Evolutionary conservation across 306 rosid genomes (phyloP), one percentile per base, ranked within the genome.

Genomic region (Datisca glomerata): DNA sequence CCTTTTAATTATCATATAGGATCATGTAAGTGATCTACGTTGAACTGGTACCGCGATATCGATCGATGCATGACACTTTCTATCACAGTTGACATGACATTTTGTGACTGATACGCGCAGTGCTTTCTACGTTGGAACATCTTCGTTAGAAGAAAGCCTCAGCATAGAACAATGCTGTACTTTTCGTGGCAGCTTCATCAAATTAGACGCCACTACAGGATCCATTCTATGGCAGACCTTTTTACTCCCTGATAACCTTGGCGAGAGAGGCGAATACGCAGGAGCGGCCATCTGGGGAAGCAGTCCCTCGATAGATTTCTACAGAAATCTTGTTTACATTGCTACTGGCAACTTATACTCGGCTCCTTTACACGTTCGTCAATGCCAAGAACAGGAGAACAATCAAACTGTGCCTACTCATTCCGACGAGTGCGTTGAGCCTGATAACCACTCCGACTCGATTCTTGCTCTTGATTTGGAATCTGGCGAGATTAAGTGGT

Each of bases 241-340:
- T 47, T 64, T 42, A 80, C 44, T 83, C 1, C 91, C 80, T 0
- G 66, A 79, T 18, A 83, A 83, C 56, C 37, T 44, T 0, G 69
- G 56, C 27, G 24, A 42, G 0, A 49, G 0, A 6, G 73, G 58
- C 12, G 61, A 24, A 21, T 72, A 83, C 18, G 68, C 91, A 0
- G 82, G 94, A 27, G 85, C 80, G 3, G 73, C 85, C 7, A 47
- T 83, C 0, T 78, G 85, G 85, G 91, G 94, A 54, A 78, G 85
- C 29, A 83, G 94, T 46, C 85, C 94, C 11, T 57, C 94, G 16
- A 69, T 83, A 21, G 91, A 83, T 29, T 17, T 23, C 3, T 0
- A 5, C 4, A 52, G 91, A 21, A 75, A 67, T 21, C 72, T 17
- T n/a, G 67, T 72, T 12, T 75, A 61, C 28, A 50, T 83, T 43